Evolutionary conservation across 2,329 filamentous ascomycete species (phyloP).

Genomic region (Geoglossum cookeanum): DNA sequence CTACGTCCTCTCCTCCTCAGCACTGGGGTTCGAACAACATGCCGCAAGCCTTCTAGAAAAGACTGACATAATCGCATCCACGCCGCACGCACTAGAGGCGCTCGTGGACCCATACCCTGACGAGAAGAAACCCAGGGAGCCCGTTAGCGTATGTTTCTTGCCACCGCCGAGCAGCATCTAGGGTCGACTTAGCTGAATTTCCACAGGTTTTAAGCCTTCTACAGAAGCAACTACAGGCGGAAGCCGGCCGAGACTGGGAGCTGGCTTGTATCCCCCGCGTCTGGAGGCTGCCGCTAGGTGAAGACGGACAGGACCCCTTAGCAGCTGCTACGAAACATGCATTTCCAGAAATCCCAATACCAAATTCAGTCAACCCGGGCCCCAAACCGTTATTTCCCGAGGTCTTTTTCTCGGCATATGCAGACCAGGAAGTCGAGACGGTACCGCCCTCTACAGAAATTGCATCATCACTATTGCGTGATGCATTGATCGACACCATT

Average conservation of each 20-base stretch:
- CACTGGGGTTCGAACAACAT: conserved; percentile 49
- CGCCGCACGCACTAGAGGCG: conserved; percentile 66
- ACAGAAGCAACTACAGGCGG: conserved; percentile 67
- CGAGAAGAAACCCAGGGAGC: conserved; percentile 39
- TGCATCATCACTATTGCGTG: conserved; percentile 65
- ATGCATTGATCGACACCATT: conserved; percentile 78
- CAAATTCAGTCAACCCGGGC: conserved; percentile 55
- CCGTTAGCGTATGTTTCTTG: conserved; percentile 32
- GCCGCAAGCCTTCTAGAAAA: conserved; percentile 71
- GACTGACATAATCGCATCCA: conserved; percentile 83
- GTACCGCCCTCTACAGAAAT: conserved; percentile 63
- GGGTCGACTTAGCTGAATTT: background rate
- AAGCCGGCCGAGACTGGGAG: conserved; percentile 57
- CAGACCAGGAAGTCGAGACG: conserved; percentile 69
- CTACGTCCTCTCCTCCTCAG: conserved; percentile 62
- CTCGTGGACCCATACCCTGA: conserved; percentile 70
- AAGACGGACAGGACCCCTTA: conserved; percentile 41
- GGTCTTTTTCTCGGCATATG: conserved; percentile 83
- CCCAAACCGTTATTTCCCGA: conserved; percentile 71
- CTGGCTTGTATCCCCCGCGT: conserved; percentile 46
- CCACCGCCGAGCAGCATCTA: background rate
- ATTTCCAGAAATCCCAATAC: conserved; percentile 59
- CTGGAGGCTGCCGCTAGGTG: conserved; percentile 43
- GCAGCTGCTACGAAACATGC: conserved; percentile 47
- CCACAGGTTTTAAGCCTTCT: conserved; percentile 49